These are phyloP conservation scores for Bacterosira constricta DNA, from an alignment of 108 stramenopile species.

Conservation along the genomic window DNA sequence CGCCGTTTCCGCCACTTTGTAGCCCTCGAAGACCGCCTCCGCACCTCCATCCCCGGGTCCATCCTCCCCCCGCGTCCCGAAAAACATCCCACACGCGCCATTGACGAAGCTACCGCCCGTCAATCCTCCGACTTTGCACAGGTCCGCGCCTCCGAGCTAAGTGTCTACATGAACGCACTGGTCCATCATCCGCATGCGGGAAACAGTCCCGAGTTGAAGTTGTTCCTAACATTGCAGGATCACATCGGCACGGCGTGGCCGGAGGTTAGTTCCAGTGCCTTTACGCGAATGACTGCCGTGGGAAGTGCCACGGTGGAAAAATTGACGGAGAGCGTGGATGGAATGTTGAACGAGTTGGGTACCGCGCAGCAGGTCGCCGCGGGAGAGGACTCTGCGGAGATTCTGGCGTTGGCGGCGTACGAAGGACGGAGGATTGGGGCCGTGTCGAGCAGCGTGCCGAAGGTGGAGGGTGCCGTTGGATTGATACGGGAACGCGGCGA, in stretches of 20 bases:
- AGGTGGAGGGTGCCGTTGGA: constrained; percentile 76
- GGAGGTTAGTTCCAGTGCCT: constrained; percentile 76
- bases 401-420: constrained; percentile 65
- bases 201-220: constrained; percentile 53
- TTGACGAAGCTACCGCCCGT: constrained; percentile 82
- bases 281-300: constrained; percentile 75
- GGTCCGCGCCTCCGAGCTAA: constrained; percentile 67
- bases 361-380: constrained; percentile 44
- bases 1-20: constrained; percentile 90
- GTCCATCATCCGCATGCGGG: constrained; percentile 68
- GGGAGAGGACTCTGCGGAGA: constrained; percentile 82
- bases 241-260: constrained; percentile 92
- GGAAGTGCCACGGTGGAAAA: constrained; percentile 44
- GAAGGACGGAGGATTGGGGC: constrained; percentile 78
- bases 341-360: constrained; percentile 40
- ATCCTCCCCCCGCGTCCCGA: constrained; percentile 89
- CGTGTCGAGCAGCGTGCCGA: constrained; percentile 81
- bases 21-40: constrained; percentile 79
- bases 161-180: constrained; percentile 68
- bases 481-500: constrained; percentile 72
- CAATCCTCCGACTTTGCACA: constrained; percentile 86
- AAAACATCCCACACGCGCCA: constrained; percentile 80
- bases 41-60: constrained; percentile 69
- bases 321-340: constrained; percentile 36
- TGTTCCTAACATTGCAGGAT: constrained; percentile 84